Percentiles rank a stretch among this genome's conserved stretches.
Conservation (phyloP, 2,329 filamentous ascomycete genomes). For the Cladosporium sp. region DNA sequence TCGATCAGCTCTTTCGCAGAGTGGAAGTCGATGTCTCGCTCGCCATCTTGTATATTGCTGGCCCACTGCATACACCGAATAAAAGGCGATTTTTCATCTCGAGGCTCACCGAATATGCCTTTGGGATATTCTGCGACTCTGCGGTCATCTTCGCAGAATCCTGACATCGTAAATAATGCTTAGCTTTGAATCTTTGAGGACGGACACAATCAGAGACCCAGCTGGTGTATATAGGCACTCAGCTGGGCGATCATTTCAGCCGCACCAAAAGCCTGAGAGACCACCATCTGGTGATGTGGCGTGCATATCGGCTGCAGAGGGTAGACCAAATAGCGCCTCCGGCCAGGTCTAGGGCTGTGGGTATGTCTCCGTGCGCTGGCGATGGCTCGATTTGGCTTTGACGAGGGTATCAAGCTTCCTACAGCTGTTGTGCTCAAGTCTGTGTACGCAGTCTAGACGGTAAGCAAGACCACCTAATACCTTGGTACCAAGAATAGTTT, state of each 20-base stretch:
- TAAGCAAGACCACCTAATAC: not conserved
- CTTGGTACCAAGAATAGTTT: not conserved
- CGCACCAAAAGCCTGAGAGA: not conserved
- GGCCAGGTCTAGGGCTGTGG: not conserved
- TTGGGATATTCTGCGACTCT: not conserved
- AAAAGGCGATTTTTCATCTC: constrained; percentile 4
- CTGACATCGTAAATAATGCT: not conserved
- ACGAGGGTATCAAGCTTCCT: not conserved
- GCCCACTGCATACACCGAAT: constrained; percentile 15
- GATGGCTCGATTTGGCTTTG: not conserved
- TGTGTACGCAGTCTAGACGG: not conserved
- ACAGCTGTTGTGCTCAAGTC: not conserved
- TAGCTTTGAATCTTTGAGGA: not conserved
- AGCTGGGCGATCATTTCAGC: not conserved
- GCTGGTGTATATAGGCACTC: not conserved
- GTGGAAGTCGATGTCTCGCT: not conserved
- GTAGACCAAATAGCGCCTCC: not conserved
- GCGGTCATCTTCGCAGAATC: constrained; percentile 11
- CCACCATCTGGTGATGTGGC: constrained; percentile 1
- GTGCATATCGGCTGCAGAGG: not conserved
- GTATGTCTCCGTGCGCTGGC: not conserved
- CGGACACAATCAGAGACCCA: not conserved
- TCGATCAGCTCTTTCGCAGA: constrained; percentile 9
- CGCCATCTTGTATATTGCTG: not conserved
- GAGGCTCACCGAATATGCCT: constrained; percentile 14